Evolutionary conservation across 768 basidiomycete genomes (phyloP), one percentile per base, ranked within the genome.

Genomic region (Steccherinum ochraceum): DNA sequence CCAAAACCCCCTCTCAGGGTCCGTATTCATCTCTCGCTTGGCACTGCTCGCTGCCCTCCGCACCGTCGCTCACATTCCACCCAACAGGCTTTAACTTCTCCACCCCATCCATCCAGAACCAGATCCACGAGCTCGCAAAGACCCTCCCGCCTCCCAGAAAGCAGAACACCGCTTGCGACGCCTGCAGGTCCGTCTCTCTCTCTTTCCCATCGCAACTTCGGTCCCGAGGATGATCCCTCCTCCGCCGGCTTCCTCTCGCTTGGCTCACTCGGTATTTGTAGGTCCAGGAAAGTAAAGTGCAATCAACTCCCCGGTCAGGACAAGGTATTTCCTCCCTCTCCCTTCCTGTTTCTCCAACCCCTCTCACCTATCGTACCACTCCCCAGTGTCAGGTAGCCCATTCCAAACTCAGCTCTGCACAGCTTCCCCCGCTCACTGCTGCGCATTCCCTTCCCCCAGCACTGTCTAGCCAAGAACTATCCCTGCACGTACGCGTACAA

Each of bases 111-210:
- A 77, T 87, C 60, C 88, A 90, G 72, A 87, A 81, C 59, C 86
- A 89, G 67, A 85, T 89, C 49, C 85, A 88, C 61, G 87, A 90
- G 61, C 77, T 87, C 30, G 84, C 85, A 48, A 87, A 86, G 71
- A 79, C 83, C 0, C 76, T 88, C 0, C 86, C 89, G 1, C 86
- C 88, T n/a, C 87, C 89, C 4, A 74, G 92, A 51, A 92, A 91
- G 65, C 92, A 93, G 70, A 94, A 94, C 64, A 89, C 90, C 19
- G 92, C 93, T 23, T 94, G 92, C 68, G 92, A 94, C 72, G 87
- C 87, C 48, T 94, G 92, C 81, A 86, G 87, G 87, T 85, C 5
- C 52, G 70, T 56, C 50, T 40, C 11, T 27, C 45, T 35, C 24
- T 39, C 40, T 40, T 53, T 51, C 45, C 49, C 20, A 16, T 19